A percentile compares a stretch with the other conserved stretches of the same genome.
Conservation (phyloP, 208 protist genomes). For the Acanthamoeba triangularis region DNA sequence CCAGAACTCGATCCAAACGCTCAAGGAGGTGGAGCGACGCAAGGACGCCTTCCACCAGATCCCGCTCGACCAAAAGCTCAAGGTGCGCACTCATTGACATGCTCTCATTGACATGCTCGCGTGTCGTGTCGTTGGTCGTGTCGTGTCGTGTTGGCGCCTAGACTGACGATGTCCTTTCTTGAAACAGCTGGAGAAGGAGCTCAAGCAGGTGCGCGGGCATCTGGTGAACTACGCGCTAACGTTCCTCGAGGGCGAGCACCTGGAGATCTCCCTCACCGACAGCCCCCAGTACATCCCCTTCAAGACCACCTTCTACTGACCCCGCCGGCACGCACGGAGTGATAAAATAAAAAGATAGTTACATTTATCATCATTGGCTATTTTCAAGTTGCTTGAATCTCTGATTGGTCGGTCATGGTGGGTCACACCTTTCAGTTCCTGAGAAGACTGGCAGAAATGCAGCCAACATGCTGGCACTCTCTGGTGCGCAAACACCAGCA, state of each 20-base stretch:
- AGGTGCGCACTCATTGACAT: background rate
- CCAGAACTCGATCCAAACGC: conserved; percentile 12
- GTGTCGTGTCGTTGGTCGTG: too few relatives aligned
- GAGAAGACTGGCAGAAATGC: background rate
- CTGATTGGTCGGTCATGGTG: background rate
- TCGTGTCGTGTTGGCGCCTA: too few relatives aligned
- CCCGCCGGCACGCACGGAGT: too few relatives aligned
- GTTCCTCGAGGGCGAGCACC: conserved; percentile 59
- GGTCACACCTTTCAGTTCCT: background rate
- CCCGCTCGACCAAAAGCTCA: background rate
- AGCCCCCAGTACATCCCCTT: conserved; percentile 48
- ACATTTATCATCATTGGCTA: too few relatives aligned
- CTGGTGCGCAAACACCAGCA: background rate
- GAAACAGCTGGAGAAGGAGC: background rate
- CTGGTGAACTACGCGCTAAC: conserved; percentile 49
- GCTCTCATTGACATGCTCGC: background rate
- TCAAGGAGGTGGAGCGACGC: background rate
- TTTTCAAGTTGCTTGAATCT: background rate
- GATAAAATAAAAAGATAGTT: background rate
- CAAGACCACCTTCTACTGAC: conserved; percentile 64
- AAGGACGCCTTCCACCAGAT: conserved; percentile 24
- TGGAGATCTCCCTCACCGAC: conserved; percentile 23
- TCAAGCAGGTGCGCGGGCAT: conserved; percentile 15
- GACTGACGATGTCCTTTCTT: too few relatives aligned
- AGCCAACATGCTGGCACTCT: background rate